These are phyloP conservation scores for Rhizophagus sp. DNA, from an alignment of 192 early-diverging fungal genomes.

Conservation along the genomic window DNA sequence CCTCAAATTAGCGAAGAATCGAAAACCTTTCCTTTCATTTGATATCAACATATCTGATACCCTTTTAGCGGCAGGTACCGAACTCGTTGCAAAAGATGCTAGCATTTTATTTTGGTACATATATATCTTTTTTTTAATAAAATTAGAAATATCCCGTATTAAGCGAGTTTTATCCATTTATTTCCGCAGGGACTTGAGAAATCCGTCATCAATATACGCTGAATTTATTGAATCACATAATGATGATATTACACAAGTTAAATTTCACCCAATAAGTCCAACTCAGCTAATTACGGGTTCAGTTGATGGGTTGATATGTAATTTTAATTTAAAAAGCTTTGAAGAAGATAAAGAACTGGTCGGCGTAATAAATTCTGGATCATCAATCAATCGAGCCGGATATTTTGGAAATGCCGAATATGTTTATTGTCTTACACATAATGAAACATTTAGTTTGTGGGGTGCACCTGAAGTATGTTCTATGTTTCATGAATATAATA, in stretches of 20 bases:
- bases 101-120: conserved; percentile 52
- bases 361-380: conserved; percentile 78
- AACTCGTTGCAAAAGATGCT: conserved; percentile 45
- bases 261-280: conserved; percentile 59
- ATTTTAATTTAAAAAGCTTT: conserved; percentile 67
- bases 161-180: neutral
- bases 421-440: conserved; percentile 84
- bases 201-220: conserved; percentile 32
- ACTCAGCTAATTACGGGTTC: conserved; percentile 68
- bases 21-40: conserved; percentile 47
- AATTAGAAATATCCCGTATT: too few species aligned
- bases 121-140: neutral
- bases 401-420: conserved; percentile 93
- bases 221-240: conserved; percentile 67
- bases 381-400: conserved; percentile 81
- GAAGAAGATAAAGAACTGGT: conserved; percentile 90
- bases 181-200: conserved; percentile 34
- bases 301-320: conserved; percentile 76
- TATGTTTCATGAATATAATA: neutral
- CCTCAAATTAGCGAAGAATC: conserved; percentile 29
- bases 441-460: conserved; percentile 89
- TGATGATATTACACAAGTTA: conserved; percentile 77
- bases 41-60: conserved; percentile 55
- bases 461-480: conserved; percentile 51
- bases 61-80: conserved; percentile 56